Evolutionary conservation across 1,284 basidiomycete species (phyloP).

Genomic region (Agroathelia rolfsii): DNA sequence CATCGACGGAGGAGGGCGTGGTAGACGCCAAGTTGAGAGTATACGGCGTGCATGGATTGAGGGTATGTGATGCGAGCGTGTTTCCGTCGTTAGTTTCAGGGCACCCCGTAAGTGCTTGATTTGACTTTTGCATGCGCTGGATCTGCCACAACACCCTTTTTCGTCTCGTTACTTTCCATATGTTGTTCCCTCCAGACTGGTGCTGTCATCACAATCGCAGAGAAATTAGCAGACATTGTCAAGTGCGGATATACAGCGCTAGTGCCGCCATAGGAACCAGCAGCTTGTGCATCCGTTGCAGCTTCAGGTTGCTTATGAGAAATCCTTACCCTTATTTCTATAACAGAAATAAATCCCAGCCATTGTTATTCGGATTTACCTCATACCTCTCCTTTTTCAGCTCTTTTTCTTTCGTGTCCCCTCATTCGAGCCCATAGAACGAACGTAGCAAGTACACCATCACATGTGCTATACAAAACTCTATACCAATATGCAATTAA

Average conservation of each 20-base stretch:
- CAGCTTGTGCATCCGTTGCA: too few species aligned
- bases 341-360: too few species aligned
- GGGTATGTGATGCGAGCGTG: constrained; percentile 52
- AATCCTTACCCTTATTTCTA: too few species aligned
- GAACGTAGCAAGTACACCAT: too few species aligned
- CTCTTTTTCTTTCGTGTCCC: too few species aligned
- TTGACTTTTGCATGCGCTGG: neutral
- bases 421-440: too few species aligned
- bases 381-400: too few species aligned
- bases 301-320: too few species aligned
- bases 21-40: constrained; percentile 40
- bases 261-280: too few species aligned
- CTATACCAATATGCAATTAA: too few species aligned
- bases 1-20: constrained; percentile 32
- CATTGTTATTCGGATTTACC: too few species aligned
- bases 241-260: constrained; percentile 25
- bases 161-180: constrained; percentile 1
- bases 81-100: constrained; percentile 52
- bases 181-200: constrained; percentile 33
- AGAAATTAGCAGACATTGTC: constrained; percentile 55
- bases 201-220: constrained; percentile 47
- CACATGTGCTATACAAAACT: too few species aligned
- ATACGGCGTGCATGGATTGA: constrained; percentile 33
- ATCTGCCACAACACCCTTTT: neutral
- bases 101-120: constrained; percentile 40